phyloP scores from a whole-genome alignment of 805 yeast genomes.

The Kazachstania martiniae region DNA sequence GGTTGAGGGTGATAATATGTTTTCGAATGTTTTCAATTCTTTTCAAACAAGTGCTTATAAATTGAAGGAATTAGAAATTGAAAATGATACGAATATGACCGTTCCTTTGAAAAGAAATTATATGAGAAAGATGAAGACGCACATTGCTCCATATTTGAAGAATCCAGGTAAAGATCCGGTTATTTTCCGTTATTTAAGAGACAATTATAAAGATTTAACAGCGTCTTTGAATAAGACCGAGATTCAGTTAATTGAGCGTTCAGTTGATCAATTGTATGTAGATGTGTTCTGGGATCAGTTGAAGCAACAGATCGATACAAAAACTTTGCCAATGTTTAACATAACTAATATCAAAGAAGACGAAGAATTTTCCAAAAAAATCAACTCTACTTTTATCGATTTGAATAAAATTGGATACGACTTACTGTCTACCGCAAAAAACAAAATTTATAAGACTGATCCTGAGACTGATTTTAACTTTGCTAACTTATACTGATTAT shows the following conservation, averaged over 20 bases:
- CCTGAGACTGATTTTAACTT: neutral
- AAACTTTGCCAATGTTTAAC: too few relatives aligned
- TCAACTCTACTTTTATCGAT: slow-evolving; percentile 1
- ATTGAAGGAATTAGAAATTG: slow-evolving; percentile 17
- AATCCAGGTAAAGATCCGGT: slow-evolving; percentile 15
- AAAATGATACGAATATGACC: slow-evolving; percentile 6
- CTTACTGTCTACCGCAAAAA: too few relatives aligned
- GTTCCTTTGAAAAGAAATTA: slow-evolving; percentile 5
- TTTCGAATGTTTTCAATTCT: slow-evolving; percentile 10
- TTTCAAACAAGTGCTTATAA: slow-evolving; percentile 14
- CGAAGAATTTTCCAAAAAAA: slow-evolving; percentile 3
- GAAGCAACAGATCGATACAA: too few relatives aligned
- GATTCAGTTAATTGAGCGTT: too few relatives aligned
- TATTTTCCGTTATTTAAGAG: slow-evolving; percentile 10
- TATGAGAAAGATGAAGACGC: slow-evolving; percentile 6
- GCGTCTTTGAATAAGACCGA: neutral
- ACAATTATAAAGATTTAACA: slow-evolving; percentile 8
- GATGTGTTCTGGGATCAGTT: too few relatives aligned
- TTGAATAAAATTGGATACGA: slow-evolving; percentile 6
- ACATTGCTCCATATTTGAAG: slow-evolving; percentile 7
- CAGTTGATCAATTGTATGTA: too few relatives aligned
- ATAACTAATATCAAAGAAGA: too few relatives aligned
- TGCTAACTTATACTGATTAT: too few relatives aligned
- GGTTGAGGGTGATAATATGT: slow-evolving; percentile 3
- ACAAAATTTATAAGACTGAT: slow-evolving; percentile 2